These are phyloP conservation scores for Cadophora sp. DNA, from an alignment of 2,329 filamentous ascomycete genomes.

Conservation along the genomic window DNA sequence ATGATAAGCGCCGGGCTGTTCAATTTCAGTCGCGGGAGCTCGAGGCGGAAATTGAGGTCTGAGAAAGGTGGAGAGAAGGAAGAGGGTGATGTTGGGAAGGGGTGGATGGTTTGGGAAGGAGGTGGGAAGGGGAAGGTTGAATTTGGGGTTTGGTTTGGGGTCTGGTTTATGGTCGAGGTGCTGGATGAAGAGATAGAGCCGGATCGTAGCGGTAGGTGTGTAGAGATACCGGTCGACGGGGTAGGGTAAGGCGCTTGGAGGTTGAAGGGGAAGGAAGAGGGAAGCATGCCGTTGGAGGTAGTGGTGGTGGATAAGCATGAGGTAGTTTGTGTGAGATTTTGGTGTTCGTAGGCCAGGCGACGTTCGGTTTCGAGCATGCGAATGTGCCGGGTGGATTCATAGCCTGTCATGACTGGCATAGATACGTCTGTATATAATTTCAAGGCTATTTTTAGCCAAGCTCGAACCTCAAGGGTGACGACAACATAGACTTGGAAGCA, in stretches of 20 bases:
- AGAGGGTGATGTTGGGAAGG: background rate
- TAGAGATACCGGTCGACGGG: constrained; percentile 4
- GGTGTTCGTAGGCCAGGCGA: constrained; percentile 31
- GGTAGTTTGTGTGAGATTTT: constrained; percentile 28
- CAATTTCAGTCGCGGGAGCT: constrained; percentile 44
- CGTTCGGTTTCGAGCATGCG: constrained; percentile 50
- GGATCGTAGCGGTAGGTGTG: background rate
- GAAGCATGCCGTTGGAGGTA: background rate
- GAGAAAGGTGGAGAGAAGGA: background rate
- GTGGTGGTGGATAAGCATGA: background rate
- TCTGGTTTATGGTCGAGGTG: background rate
- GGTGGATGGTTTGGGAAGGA: background rate
- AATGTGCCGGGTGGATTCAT: constrained; percentile 55
- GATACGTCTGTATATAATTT: constrained; percentile 56
- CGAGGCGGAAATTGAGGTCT: constrained; percentile 1
- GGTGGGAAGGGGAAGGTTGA: constrained; percentile 2
- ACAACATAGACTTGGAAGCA: background rate
- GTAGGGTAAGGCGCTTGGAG: background rate
- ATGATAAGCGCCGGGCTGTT: constrained; percentile 51
- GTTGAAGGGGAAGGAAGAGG: constrained; percentile 22
- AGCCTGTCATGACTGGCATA: constrained; percentile 61
- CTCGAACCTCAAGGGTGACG: background rate
- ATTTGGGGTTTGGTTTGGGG: no score
- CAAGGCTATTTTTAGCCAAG: background rate
- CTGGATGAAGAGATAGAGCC: background rate